Conservation (phyloP, 768 basidiomycete species). For the Chalciporus piperatus region DNA sequence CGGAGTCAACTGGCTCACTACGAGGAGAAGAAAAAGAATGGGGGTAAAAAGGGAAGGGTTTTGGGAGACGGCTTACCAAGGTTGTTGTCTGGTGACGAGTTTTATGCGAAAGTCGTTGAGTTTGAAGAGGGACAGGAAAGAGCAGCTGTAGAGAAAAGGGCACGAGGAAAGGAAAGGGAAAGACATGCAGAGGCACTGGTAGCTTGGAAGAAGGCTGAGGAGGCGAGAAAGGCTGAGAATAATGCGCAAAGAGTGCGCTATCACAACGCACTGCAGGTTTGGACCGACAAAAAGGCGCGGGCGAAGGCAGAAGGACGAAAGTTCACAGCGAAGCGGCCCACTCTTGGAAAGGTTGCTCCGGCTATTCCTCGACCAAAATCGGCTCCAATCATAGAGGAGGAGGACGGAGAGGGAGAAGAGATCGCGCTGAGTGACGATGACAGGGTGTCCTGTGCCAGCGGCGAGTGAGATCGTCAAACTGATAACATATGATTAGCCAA, state of each 20-base stretch:
- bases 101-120: constrained; percentile 5
- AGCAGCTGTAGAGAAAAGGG: background rate
- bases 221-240: constrained; percentile 1
- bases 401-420: background rate
- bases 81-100: constrained; percentile 1
- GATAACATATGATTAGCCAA: constrained; percentile 33
- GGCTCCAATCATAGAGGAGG: background rate
- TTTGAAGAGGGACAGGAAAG: constrained; percentile 1
- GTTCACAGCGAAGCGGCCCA: background rate
- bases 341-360: background rate
- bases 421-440: background rate
- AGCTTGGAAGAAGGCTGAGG: background rate
- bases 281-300: background rate
- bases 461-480: background rate
- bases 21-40: background rate
- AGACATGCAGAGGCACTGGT: background rate
- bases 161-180: background rate
- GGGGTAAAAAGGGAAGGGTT: background rate
- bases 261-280: background rate
- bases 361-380: constrained; percentile 1
- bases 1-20: constrained; percentile 1
- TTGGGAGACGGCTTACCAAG: background rate
- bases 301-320: constrained; percentile 1
- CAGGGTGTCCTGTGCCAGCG: background rate
- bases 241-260: background rate